phyloP scores from a whole-genome alignment of 148 eudicot genomes.

The Mesembryanthemum crystallinum region DNA sequence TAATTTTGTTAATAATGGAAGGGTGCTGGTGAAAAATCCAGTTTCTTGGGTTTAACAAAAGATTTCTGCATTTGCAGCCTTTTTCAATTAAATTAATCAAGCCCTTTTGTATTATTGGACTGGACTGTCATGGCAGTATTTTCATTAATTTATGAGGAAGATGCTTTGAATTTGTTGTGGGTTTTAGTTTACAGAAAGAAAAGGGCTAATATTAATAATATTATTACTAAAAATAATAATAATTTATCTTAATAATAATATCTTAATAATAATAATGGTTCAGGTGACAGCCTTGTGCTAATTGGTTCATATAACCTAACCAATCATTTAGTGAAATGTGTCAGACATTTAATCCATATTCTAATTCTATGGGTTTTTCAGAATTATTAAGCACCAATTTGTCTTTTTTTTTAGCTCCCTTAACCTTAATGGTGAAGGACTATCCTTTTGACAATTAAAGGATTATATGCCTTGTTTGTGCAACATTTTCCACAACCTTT shows the following conservation, averaged over 20 bases:
- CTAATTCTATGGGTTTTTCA: not conserved
- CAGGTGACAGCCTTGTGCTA: conserved; percentile 28
- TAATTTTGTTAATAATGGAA: conserved; percentile 17
- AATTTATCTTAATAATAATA: not conserved
- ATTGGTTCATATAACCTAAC: conserved; percentile 35
- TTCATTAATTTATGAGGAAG: conserved; percentile 20
- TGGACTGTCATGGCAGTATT: conserved; percentile 25
- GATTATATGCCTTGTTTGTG: not conserved
- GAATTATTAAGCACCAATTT: too few relatives aligned
- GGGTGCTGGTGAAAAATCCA: conserved; percentile 29
- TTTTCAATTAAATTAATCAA: conserved; percentile 13
- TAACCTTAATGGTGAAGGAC: conserved; percentile 27
- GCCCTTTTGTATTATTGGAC: conserved; percentile 25
- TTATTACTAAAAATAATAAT: too few relatives aligned
- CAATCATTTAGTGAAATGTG: conserved; percentile 35
- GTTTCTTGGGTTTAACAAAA: conserved; percentile 41
- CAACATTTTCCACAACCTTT: too few relatives aligned
- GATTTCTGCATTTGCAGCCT: conserved; percentile 30
- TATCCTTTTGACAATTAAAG: not conserved
- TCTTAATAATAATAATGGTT: conserved; percentile 19
- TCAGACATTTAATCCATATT: conserved; percentile 29
- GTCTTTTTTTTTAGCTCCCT: not conserved
- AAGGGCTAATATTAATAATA: conserved; percentile 7
- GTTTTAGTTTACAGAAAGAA: not conserved
- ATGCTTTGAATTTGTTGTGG: conserved; percentile 36